These are phyloP conservation scores for Heliophila coronopifolia DNA, from an alignment of 441 rosid genomes.

Conservation along the genomic window DNA sequence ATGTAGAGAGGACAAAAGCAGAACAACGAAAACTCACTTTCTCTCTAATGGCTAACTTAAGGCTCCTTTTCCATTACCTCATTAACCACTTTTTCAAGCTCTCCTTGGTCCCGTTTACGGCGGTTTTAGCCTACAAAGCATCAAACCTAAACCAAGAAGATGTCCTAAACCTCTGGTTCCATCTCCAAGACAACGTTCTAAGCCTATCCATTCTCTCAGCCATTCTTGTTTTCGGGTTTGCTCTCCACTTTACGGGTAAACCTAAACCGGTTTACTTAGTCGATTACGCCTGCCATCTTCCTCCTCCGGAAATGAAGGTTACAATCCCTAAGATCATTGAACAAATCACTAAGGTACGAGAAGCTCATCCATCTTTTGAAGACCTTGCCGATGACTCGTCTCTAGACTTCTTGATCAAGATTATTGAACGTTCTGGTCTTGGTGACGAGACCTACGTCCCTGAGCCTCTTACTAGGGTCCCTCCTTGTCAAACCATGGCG, in stretches of 20 bases:
- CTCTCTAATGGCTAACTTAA: constrained; percentile 5
- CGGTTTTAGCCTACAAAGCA: not conserved
- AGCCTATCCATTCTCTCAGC: not conserved
- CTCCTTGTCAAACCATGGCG: constrained; percentile 8
- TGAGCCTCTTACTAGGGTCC: not conserved
- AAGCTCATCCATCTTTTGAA: not conserved
- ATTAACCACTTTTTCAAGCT: constrained; percentile 8
- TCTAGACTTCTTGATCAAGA: not conserved
- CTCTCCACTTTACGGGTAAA: not conserved
- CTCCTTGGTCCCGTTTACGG: not conserved
- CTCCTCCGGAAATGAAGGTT: not conserved
- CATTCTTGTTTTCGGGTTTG: not conserved
- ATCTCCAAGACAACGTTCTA: constrained; percentile 1
- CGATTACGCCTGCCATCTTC: constrained; percentile 18
- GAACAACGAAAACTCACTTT: not conserved
- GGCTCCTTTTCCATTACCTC: constrained; percentile 4
- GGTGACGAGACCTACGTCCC: constrained; percentile 17
- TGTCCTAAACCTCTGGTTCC: not conserved
- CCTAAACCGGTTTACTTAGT: constrained; percentile 15
- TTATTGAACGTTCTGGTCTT: constrained; percentile 13
- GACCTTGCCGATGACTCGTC: not conserved
- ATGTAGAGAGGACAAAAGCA: not conserved
- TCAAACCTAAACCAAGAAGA: constrained; percentile 3
- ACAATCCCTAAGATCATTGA: constrained; percentile 2
- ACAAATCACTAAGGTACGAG: not conserved